Evolutionary conservation across 2,329 filamentous ascomycete genomes (phyloP).

Genomic region (Cercospora sesami): DNA sequence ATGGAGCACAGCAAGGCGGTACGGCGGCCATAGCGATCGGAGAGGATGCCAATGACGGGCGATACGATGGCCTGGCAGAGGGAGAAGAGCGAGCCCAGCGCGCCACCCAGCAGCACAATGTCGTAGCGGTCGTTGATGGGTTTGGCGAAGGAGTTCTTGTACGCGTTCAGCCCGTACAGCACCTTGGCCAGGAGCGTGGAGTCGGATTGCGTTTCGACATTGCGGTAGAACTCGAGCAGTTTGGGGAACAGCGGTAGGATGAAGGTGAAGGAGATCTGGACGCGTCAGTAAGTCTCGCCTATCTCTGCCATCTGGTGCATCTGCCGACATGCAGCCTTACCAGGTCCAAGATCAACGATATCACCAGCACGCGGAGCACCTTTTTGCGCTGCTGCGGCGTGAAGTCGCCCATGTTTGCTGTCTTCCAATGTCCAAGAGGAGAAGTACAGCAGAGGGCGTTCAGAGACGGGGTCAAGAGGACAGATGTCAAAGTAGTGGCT

Average conservation of each 20-base stretch:
- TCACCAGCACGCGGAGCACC: slow-evolving; percentile 28
- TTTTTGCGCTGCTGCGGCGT: slow-evolving; percentile 27
- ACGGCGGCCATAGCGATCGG: slow-evolving; percentile 83
- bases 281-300: slow-evolving; percentile 7
- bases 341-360: slow-evolving; percentile 30
- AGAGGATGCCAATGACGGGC: slow-evolving; percentile 83
- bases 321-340: slow-evolving; percentile 21
- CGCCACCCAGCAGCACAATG: slow-evolving; percentile 90
- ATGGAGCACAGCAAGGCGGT: slow-evolving; percentile 88
- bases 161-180: slow-evolving; percentile 80
- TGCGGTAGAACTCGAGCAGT: slow-evolving; percentile 92
- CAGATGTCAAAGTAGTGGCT: slow-evolving; percentile 5
- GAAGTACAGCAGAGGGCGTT: not conserved
- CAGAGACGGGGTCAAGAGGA: not conserved
- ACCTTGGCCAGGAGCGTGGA: slow-evolving; percentile 74
- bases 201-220: slow-evolving; percentile 64
- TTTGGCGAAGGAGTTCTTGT: slow-evolving; percentile 88
- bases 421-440: not conserved
- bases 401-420: slow-evolving; percentile 19
- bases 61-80: slow-evolving; percentile 90
- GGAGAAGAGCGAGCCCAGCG: slow-evolving; percentile 89
- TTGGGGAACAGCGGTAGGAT: slow-evolving; percentile 95
- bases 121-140: slow-evolving; percentile 97
- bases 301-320: not conserved
- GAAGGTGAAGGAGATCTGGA: slow-evolving; percentile 96